phyloP scores from a whole-genome alignment of 2,329 filamentous ascomycete genomes.

The Diplodia mutila region DNA sequence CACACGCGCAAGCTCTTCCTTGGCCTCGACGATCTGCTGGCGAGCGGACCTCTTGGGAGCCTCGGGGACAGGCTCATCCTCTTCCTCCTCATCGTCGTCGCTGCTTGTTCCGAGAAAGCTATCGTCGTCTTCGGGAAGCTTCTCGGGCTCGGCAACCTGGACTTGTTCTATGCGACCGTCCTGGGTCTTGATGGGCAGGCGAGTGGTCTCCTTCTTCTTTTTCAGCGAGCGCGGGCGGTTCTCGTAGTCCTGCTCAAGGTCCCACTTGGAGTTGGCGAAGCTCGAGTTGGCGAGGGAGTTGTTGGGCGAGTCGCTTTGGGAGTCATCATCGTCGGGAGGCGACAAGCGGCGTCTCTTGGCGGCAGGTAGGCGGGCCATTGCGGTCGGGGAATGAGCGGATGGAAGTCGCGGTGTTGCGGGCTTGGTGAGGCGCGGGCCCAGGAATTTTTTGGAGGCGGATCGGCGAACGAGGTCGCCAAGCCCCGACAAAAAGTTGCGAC shows the following conservation, averaged over 20 bases:
- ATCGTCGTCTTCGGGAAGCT: conserved; percentile 61
- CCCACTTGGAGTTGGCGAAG: conserved; percentile 81
- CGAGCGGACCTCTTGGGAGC: conserved; percentile 70
- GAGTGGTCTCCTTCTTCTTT: conserved; percentile 72
- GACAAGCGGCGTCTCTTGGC: conserved; percentile 44
- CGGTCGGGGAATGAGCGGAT: conserved; percentile 36
- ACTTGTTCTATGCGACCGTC: conserved; percentile 72
- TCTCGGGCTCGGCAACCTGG: conserved; percentile 29
- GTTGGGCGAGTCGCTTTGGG: conserved; percentile 17
- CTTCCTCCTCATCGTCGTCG: conserved; percentile 49
- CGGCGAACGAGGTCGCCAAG: conserved; percentile 35
- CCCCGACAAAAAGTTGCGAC: conserved; percentile 32
- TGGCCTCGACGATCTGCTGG: conserved; percentile 81
- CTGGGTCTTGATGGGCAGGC: conserved; percentile 83
- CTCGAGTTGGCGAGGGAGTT: conserved; percentile 43
- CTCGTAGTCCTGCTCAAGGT: conserved; percentile 92
- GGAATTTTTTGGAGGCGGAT: conserved; percentile 13
- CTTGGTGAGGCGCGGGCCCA: neutral
- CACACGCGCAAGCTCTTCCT: conserved; percentile 88
- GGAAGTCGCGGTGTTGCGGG: conserved; percentile 17
- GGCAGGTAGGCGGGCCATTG: conserved; percentile 41
- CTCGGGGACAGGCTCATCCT: conserved; percentile 50
- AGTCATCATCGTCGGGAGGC: conserved; percentile 35
- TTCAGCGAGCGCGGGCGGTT: conserved; percentile 73
- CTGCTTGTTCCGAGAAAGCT: conserved; percentile 65